A percentile compares a stretch with the other conserved stretches of the same genome.
Conservation (phyloP, 2,329 filamentous ascomycete genomes). For the Aspergillus sp. region DNA sequence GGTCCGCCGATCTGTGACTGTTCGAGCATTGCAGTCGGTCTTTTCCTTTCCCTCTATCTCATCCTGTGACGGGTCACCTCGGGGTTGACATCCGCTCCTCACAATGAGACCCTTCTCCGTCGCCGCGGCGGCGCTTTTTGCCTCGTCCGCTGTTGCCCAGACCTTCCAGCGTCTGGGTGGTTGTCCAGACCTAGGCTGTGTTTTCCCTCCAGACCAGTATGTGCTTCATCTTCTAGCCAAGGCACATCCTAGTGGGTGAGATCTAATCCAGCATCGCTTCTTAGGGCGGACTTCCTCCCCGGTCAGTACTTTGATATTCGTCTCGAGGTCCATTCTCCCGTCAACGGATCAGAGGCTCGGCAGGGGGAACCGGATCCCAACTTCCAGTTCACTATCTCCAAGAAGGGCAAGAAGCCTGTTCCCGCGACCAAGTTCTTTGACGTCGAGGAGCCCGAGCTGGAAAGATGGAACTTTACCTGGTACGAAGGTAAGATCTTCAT, state of each 20-base stretch:
- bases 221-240: constrained; percentile 12
- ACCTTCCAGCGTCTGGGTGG: constrained; percentile 56
- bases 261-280: too few relatives aligned
- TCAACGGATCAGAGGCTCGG: constrained; percentile 78
- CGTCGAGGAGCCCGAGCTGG: constrained; percentile 67
- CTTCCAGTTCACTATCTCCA: constrained; percentile 70
- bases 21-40: not conserved
- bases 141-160: constrained; percentile 41
- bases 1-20: not conserved
- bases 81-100: not conserved
- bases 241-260: not conserved
- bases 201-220: constrained; percentile 59
- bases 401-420: constrained; percentile 55
- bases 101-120: constrained; percentile 26
- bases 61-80: not conserved
- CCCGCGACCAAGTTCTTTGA: constrained; percentile 66
- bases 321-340: constrained; percentile 75
- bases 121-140: constrained; percentile 22
- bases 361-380: constrained; percentile 67
- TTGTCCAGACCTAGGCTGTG: constrained; percentile 56
- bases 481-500: constrained; percentile 58
- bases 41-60: not conserved
- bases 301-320: constrained; percentile 83
- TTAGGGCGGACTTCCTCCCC: constrained; percentile 72
- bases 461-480: constrained; percentile 82